Evolutionary conservation across 768 basidiomycete species (phyloP), one percentile per base, ranked within the genome.

Genomic region (Lactifluus piperatus): DNA sequence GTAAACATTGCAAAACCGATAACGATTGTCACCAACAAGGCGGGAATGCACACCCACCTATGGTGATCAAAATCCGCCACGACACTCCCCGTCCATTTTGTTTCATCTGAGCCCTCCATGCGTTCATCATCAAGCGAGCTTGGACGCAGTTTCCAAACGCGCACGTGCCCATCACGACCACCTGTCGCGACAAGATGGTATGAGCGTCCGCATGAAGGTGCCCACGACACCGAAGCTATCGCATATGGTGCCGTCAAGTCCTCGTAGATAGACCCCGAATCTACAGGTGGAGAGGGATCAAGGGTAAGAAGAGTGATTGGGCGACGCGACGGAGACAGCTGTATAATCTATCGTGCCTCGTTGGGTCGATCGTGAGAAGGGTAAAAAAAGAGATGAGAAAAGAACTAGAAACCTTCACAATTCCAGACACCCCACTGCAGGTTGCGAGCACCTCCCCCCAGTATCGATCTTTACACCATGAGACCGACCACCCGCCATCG

Each of bases 101-200:
- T 73, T n/a, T 79, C 81, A 3, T 75, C 73, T 0, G 73, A 76
- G 0, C 68, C 71, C 16, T 74, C 76, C 16, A 64, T 71, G 24
- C 69, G 68, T 10, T 75, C 73, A 5, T 60, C 59, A 4, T 78
- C 76, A 0, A 74, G 76, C 10, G 69, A 57, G 1, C 76, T 76
- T 5, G 90, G 88, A 62, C 78, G 80, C 29, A 97, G 75, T 62
- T 84, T 83, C 94, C 94, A 97, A 62, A 99, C 90, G 62, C 92
- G 74, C 13, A 97, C 93, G 46, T 81, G 80, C 1, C 94, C 93
- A 69, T 97, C 94, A 30, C 93, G 78, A 30, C 83, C 77, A 16
- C 94, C 97, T 0, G 92, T 91, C 2, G 95, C 97, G 59, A 98
- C 79, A 39, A 97, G 86, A 67, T 98, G 95, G 71, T 93, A 95